Base-by-base conservation (phyloP, 2,329 filamentous ascomycete genomes). In the Apiospora malaysiana region DNA sequence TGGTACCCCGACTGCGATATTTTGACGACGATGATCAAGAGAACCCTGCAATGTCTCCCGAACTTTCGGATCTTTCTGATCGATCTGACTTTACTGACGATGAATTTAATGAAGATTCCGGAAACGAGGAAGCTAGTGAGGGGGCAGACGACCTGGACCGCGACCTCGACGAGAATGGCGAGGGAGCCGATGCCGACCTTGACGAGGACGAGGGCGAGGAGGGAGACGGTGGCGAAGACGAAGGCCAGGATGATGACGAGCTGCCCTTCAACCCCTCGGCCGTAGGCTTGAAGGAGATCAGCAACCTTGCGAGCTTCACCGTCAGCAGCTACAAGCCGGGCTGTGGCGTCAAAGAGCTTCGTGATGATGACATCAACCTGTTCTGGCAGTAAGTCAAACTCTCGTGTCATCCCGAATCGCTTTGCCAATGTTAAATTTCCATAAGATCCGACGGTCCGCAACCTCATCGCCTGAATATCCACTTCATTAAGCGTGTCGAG, bases 261-360 rank as follows among this genome's bases (percentile, higher is more conserved):
- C 74, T 78, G 5, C 77, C 79, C 0, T 88, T 91, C 69, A 85
- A 90, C 70, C 83, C 89, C 18, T 82, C 85, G 23, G 85, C 85
- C 23, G 78, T 86, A 14, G 86, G 91, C 59, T 84, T 95, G 73
- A 95, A 94, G 79, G 94, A 96, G 79, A 95, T 96, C 79, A 94
- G 92, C 76, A 94, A 94, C 73, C 86, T 96, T 25, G 93, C 93
- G 43, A 92, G 91, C 74, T 95, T 94, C 85, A 95, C 92, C 14
- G 93, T 95, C 75, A 94, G 91, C 79, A 93, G 90, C 77, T 91
- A 91, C 77, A 96, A 96, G 81, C 93, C 92, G 0, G 93, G 93
- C 49, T 94, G 92, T 75, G 92, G 92, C 1, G 91, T 95, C 18
- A 90, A 91, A 37, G 92, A 94, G 77, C 88, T 96, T 25, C 89